Base-by-base conservation (phyloP, 2,329 filamentous ascomycete species). In the Teratosphaeria viscida region DNA sequence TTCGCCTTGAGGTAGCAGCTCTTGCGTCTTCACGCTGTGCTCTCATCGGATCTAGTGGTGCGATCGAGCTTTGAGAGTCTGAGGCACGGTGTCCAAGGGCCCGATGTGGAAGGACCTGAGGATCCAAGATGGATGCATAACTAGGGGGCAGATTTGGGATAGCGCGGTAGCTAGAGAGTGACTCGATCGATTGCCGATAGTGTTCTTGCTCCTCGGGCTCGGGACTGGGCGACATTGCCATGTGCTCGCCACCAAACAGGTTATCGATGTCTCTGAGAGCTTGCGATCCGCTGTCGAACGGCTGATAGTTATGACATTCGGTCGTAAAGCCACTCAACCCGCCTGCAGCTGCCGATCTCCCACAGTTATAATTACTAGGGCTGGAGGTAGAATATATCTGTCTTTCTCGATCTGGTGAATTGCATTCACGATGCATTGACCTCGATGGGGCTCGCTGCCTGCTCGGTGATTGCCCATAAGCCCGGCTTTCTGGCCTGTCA, bases 231-330 rank as follows among this genome's bases (percentile, higher is more conserved):
- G 66, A 57, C 54, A 60, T 53, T 37, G 62, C 54, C 27, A 60
- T 54, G 8, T 55, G 47, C n/a, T 62, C 59, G 7, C 56, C 47
- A 39, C 65, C 64, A 59, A 68, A 69, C 5, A 69, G 60, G 54
- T 67, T 66, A 59, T 71, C 69, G 47, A 70, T 64, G 49, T 68
- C 67, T 59, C 65, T 57, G 26, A 69, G 47, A 2, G 67, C 65
- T 12, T 35, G 49, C 47, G 35, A 37, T 23, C 56, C 56, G 26
- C 32, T 56, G n/a, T 56, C 23, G 29, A 32, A 39, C 3, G 56
- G 26, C 19, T 54, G 34, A n/a, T 49, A 49, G 47, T 54, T 32
- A 26, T n/a, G 27, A 10, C 10, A 3, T 23, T 29, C 49, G 11
- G 49, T 11, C n/a, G 47, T 11, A 12, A 23, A 10, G 4, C n/a